These are phyloP conservation scores for Fusarium goolgardi DNA, from an alignment of 2,329 filamentous ascomycete species.

Conservation along the genomic window DNA sequence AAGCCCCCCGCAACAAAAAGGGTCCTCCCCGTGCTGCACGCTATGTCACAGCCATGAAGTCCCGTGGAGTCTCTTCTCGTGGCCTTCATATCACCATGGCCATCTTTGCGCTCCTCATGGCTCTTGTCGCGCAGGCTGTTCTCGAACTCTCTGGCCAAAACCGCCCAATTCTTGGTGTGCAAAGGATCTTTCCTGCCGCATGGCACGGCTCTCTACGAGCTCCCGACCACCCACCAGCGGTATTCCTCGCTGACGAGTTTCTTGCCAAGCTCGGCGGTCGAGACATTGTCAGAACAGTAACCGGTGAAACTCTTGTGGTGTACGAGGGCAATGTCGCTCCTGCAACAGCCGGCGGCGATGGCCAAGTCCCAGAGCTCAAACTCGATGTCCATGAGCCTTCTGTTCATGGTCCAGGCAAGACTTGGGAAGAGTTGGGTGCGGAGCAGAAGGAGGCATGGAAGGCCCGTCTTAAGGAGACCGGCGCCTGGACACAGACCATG, in stretches of 20 bases:
- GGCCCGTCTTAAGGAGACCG: conserved; percentile 72
- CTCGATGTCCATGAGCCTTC: conserved; percentile 61
- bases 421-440: conserved; percentile 77
- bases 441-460: conserved; percentile 77
- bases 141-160: conserved; percentile 71
- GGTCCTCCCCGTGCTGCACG: conserved; percentile 65
- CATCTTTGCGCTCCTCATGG: conserved; percentile 69
- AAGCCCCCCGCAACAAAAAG: conserved; percentile 51
- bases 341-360: conserved; percentile 35
- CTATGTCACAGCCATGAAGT: conserved; percentile 74
- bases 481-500: conserved; percentile 83
- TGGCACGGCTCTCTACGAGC: conserved; percentile 52
- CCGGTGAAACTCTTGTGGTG: conserved; percentile 56
- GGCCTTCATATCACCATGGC: conserved; percentile 66
- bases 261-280: conserved; percentile 54
- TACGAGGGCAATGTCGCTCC: conserved; percentile 44
- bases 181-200: conserved; percentile 64
- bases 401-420: conserved; percentile 64
- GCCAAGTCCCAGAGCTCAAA: conserved; percentile 48
- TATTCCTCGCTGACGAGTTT: conserved; percentile 50
- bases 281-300: conserved; percentile 44
- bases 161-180: conserved; percentile 66
- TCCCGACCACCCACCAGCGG: conserved; percentile 43
- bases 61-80: conserved; percentile 62
- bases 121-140: conserved; percentile 71